Conservation (phyloP, 2,329 filamentous ascomycete species). For the Phyllosticta citrichinensis region DNA sequence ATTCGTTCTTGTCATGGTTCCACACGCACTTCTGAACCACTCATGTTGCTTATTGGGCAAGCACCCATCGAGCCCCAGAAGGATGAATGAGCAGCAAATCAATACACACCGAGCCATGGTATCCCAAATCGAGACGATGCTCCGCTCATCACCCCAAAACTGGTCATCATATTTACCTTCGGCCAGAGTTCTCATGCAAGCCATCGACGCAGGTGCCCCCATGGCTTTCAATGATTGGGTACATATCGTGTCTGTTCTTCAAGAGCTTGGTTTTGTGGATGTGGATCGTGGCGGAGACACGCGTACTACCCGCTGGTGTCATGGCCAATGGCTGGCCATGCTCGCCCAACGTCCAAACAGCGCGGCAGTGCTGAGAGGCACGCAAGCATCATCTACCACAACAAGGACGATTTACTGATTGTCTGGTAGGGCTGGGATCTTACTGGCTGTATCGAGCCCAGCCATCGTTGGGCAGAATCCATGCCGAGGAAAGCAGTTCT, state of each 20-base stretch:
- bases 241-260: slow-evolving; percentile 35
- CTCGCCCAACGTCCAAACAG: slow-evolving; percentile 36
- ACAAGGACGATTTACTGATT: not conserved
- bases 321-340: slow-evolving; percentile 37
- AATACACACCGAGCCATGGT: slow-evolving; percentile 16
- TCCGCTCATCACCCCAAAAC: slow-evolving; percentile 23
- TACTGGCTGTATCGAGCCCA: slow-evolving; percentile 45
- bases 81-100: slow-evolving; percentile 4
- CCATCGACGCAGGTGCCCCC: slow-evolving; percentile 30
- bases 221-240: slow-evolving; percentile 24
- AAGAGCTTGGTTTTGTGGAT: slow-evolving; percentile 41
- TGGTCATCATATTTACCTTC: slow-evolving; percentile 17
- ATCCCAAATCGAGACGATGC: slow-evolving; percentile 23
- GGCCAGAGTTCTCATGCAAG: slow-evolving; percentile 29
- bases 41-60: not conserved
- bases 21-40: not conserved
- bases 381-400: slow-evolving; percentile 11
- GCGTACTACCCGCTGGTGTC: slow-evolving; percentile 42
- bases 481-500: slow-evolving; percentile 31
- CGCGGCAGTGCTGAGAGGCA: slow-evolving; percentile 34
- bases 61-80: not conserved
- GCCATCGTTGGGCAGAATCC: slow-evolving; percentile 38
- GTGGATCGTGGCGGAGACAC: slow-evolving; percentile 34
- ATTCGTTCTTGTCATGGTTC: not conserved
- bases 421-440: slow-evolving; percentile 35